Base-by-base conservation (phyloP, 2,329 filamentous ascomycete genomes). In the Fusarium buxicola region DNA sequence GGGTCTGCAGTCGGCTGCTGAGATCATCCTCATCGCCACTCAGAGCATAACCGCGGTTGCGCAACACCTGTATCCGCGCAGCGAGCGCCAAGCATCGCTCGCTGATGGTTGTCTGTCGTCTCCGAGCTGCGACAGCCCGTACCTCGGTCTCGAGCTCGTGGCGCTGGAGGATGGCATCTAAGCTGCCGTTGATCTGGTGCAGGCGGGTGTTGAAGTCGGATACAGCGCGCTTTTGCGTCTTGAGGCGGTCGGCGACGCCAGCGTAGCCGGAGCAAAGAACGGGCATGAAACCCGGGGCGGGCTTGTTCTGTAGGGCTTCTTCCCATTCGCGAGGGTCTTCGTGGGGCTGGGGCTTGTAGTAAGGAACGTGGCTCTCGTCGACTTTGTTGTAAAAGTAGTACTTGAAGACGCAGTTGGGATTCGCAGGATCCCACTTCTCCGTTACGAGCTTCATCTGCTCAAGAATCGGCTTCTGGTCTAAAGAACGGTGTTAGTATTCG, bases 311-410 rank as follows among this genome's bases (percentile, higher is more conserved):
- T 25, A 94, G 84, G 1, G 92, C 92, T 69, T 93, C 90, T 71
- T 96, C 92, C 91, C 92, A 96, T 72, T 91, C 91, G 64, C 86
- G 85, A 32, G 89, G 86, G 72, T 94, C 88, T 72, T 95, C 92
- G 66, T 86, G 81, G 2, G 87, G 80, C 13, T 85, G 82, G 3
- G 90, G 90, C 63, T 88, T 86, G 76, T 91, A 94, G 75, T 90
- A 93, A 10, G 90, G 90, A n/a, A 90, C 88, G 72, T 85, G 84
- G 48, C 86, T 85, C 70, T 90, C 86, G 63, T 90, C 88, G 62
- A 94, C 91, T 66, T 91, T 88, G 78, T 95, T 95, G 82, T 95
- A 96, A 75, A 95, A 92, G 80, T 94, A 94, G 72, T 91, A 82
- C 75, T 92, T 90, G 79, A 95, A 92, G 25, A 85, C 86, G 69